Evolutionary conservation across 805 yeast species (phyloP).

Genomic region (Wickerhamomyces strasburgensis): DNA sequence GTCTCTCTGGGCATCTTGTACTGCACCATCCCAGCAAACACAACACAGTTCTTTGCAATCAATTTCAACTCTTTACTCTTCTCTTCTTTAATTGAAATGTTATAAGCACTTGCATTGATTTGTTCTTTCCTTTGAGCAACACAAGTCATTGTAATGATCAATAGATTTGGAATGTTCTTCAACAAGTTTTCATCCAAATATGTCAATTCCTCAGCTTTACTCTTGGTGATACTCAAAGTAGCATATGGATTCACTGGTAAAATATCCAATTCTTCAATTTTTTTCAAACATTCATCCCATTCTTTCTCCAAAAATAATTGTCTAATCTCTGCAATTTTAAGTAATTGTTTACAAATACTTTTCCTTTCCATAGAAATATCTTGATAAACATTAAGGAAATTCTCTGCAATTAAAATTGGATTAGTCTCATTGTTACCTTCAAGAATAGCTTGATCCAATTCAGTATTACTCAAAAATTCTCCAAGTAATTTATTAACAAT

Average conservation of each 20-base stretch:
- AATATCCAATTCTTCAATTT: slow-evolving; percentile 55
- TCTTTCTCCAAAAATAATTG: slow-evolving; percentile 49
- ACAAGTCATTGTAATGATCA: slow-evolving; percentile 78
- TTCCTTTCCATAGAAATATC: slow-evolving; percentile 56
- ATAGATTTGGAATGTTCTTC: slow-evolving; percentile 72
- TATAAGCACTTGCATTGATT: slow-evolving; percentile 33
- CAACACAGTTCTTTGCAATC: slow-evolving; percentile 82
- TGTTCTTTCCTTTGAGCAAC: slow-evolving; percentile 53
- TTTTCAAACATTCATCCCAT: slow-evolving; percentile 53
- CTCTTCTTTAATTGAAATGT: slow-evolving; percentile 44
- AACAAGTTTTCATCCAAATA: slow-evolving; percentile 65
- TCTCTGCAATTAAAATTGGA: slow-evolving; percentile 34
- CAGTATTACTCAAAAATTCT: slow-evolving; percentile 68
- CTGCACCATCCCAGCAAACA: slow-evolving; percentile 92
- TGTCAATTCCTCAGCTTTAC: slow-evolving; percentile 62
- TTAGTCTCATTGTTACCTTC: slow-evolving; percentile 40
- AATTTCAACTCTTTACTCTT: slow-evolving; percentile 51
- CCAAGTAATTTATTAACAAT: slow-evolving; percentile 74
- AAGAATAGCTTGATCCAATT: slow-evolving; percentile 47
- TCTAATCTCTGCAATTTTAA: slow-evolving; percentile 66
- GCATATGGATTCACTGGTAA: slow-evolving; percentile 50
- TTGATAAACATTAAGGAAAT: slow-evolving; percentile 42
- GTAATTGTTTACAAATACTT: slow-evolving; percentile 59
- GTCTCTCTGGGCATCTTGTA: slow-evolving; percentile 87
- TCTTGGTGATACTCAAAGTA: slow-evolving; percentile 40